Percentiles rank a stretch among this genome's conserved stretches.
Conservation (phyloP, 169 alveolate genomes). For the Perkinsus olseni region DNA sequence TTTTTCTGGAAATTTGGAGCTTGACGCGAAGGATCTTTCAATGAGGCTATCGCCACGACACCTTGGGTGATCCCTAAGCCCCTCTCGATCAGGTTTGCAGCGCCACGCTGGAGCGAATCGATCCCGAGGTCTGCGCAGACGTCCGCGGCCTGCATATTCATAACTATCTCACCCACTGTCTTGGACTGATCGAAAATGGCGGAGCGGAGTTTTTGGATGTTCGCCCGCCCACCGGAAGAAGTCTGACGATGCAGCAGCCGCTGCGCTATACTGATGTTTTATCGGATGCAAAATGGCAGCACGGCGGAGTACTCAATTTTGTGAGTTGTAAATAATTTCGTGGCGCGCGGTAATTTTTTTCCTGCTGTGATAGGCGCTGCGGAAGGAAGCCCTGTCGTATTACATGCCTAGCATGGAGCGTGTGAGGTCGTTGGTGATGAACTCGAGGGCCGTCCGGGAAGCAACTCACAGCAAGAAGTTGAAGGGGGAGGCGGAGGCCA, state of each 20-base stretch:
- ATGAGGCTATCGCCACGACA: too few species aligned
- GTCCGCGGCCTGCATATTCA: neutral
- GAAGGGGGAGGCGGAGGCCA: neutral
- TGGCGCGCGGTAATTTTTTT: neutral
- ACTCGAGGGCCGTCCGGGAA: neutral
- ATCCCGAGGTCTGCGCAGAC: neutral
- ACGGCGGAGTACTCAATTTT: neutral
- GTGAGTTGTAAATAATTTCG: neutral
- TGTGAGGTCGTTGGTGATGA: neutral
- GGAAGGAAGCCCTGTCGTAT: neutral
- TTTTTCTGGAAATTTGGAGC: too few species aligned
- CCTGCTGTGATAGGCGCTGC: neutral
- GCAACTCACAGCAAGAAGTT: neutral
- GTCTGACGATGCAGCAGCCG: neutral
- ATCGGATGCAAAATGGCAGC: neutral
- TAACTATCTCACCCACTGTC: neutral
- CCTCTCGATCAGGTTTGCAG: neutral
- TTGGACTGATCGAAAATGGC: neutral
- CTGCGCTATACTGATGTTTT: neutral
- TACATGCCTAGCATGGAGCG: neutral
- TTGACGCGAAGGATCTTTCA: too few species aligned
- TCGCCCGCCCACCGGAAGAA: neutral
- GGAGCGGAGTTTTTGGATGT: neutral
- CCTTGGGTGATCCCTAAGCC: too few species aligned
- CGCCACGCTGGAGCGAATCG: neutral